A percentile compares a stretch with the other conserved stretches of the same genome.
These are phyloP conservation scores for Pigoraptor vietnamica DNA, from an alignment of 78 protist species.

Conservation along the genomic window DNA sequence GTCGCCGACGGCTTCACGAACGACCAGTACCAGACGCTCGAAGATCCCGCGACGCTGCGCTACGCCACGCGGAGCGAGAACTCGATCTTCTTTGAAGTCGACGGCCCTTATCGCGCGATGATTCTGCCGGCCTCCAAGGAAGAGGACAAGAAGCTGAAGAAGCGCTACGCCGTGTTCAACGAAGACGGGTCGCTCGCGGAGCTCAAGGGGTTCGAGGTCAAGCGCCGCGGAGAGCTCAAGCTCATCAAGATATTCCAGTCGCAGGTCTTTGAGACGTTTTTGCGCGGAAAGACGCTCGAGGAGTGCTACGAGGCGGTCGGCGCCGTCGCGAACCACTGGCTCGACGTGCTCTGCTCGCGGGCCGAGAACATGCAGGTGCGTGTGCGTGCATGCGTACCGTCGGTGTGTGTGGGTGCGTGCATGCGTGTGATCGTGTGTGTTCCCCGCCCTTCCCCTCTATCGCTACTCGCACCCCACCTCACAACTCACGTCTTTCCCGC, in stretches of 20 bases:
- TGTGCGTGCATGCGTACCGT: background rate
- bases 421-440: background rate
- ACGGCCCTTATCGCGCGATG: constrained; percentile 99
- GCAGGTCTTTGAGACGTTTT: constrained; percentile 69
- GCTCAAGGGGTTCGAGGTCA: constrained; percentile 95
- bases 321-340: constrained; percentile 76
- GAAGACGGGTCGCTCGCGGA: constrained; percentile 87
- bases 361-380: constrained; percentile 9
- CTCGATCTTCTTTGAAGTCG: constrained; percentile 96
- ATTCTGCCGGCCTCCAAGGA: constrained; percentile 94
- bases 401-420: background rate
- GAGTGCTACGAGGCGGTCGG: constrained; percentile 87
- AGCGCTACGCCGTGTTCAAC: constrained; percentile 96
- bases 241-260: constrained; percentile 94
- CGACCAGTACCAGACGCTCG: constrained; percentile 88
- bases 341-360: constrained; percentile 77
- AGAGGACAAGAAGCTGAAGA: constrained; percentile 83
- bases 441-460: background rate
- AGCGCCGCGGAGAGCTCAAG: constrained; percentile 97
- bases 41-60: background rate
- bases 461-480: background rate
- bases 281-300: constrained; percentile 67
- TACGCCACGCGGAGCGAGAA: constrained; percentile 64
- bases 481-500: background rate
- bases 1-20: constrained; percentile 80